A percentile compares a stretch with the other conserved stretches of the same genome.
phyloP scores from a whole-genome alignment of 2,329 filamentous ascomycete species.

The Colletotrichum tabaci region DNA sequence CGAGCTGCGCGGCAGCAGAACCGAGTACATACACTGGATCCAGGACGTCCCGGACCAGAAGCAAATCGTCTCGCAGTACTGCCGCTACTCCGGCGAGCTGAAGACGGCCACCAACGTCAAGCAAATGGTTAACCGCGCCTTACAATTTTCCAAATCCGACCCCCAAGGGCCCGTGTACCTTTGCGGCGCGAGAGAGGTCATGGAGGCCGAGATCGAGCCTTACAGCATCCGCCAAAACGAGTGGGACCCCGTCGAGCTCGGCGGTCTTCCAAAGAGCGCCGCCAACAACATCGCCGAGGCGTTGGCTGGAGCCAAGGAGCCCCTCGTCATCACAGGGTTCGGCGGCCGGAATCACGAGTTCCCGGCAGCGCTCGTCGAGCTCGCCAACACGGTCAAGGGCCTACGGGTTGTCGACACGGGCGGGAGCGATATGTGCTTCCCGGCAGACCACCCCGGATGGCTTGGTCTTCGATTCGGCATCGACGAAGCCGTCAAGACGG shows the following conservation, averaged over 20 bases:
- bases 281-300: constrained; percentile 73
- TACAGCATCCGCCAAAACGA: constrained; percentile 77
- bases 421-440: constrained; percentile 87
- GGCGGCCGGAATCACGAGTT: constrained; percentile 77
- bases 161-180: constrained; percentile 84
- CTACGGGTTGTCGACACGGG: constrained; percentile 82
- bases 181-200: constrained; percentile 80
- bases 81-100: constrained; percentile 82
- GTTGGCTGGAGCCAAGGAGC: constrained; percentile 74
- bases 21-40: constrained; percentile 85
- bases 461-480: constrained; percentile 81
- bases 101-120: constrained; percentile 86
- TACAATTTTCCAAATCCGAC: constrained; percentile 81
- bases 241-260: constrained; percentile 80
- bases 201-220: constrained; percentile 85
- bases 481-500: constrained; percentile 80
- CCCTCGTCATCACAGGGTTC: constrained; percentile 80
- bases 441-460: constrained; percentile 77
- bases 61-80: constrained; percentile 83
- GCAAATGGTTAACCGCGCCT: constrained; percentile 84
- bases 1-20: constrained; percentile 78
- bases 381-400: constrained; percentile 78
- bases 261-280: constrained; percentile 68
- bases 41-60: constrained; percentile 84
- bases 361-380: constrained; percentile 73